A percentile compares a stretch with the other conserved stretches of the same genome.
These are phyloP conservation scores for Crataegus laevigata DNA, from an alignment of 306 rosid genomes.

Conservation along the genomic window DNA sequence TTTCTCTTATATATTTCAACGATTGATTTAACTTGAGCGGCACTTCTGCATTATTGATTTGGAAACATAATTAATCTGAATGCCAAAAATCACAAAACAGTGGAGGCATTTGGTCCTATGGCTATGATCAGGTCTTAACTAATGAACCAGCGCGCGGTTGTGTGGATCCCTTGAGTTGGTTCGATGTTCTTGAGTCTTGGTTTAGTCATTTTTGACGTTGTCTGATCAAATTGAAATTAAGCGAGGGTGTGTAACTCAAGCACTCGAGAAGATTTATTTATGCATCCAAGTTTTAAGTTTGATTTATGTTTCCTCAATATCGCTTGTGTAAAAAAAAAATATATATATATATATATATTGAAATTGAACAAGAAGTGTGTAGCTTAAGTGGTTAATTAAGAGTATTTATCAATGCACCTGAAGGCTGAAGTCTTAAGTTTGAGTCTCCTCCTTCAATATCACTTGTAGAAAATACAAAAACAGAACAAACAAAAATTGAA, in stretches of 20 bases:
- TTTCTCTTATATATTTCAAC: neutral
- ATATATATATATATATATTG: too few relatives aligned
- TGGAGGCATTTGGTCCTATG: neutral
- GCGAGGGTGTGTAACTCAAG: too few relatives aligned
- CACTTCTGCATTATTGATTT: neutral
- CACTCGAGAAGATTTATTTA: too few relatives aligned
- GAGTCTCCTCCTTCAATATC: too few relatives aligned
- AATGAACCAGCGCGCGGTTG: conserved; percentile 2
- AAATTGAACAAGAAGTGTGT: too few relatives aligned
- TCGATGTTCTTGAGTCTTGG: neutral
- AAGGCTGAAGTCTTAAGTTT: too few relatives aligned
- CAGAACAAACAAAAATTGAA: neutral
- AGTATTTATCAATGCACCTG: too few relatives aligned
- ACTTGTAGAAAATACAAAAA: too few relatives aligned
- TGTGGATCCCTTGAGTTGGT: conserved; percentile 43
- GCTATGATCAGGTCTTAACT: neutral
- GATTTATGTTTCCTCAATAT: too few relatives aligned
- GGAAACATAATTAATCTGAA: neutral
- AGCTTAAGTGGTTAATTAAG: too few relatives aligned
- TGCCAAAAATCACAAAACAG: neutral
- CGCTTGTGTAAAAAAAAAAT: too few relatives aligned
- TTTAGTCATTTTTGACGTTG: neutral
- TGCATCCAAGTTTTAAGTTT: too few relatives aligned
- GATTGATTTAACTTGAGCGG: neutral
- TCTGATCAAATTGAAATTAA: neutral